Evolutionary conservation across 2,329 filamentous ascomycete species (phyloP), one percentile per base, ranked within the genome.

Genomic region (Paraphoma chrysanthemicola): DNA sequence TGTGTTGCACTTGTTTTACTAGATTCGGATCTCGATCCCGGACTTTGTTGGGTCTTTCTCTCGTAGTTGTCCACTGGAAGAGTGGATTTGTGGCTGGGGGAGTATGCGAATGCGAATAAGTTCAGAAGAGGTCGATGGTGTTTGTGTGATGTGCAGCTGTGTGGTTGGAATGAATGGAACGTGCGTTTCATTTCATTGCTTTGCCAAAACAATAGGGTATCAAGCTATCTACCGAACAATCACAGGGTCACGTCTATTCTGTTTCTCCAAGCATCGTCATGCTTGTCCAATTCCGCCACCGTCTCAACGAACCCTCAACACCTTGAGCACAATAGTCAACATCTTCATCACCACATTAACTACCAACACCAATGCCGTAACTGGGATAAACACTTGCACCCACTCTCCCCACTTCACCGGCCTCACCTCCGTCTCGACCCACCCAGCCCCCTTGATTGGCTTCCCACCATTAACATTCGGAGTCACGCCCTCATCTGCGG

Each of bases 401-500:
- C 79, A 78, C 65, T 83, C 80, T 1, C 74, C 57, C 33, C 72
- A 71, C 44, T 62, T 73, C 29, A 63, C 68, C 7, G 80, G 75
- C 47, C 73, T 62, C 12, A 83, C 80, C 38, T 81, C 78, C 0
- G 80, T 82, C 57, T 82, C 80, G 54, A 83, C 81, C 63, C 78
- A 78, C 0, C 78, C 75, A 1, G 77, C 77, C 47, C 79, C 78
- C 50, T 68, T 67, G 9, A 69, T 43, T 6, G 62, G 51, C 12
- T 62, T 47, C 3, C 58, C 60, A 1, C 67, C 69, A 14, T 69
- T 54, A 6, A 60, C 57, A 7, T 57, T 60, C 1, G 58, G 63
- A 2, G 59, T 66, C 4, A 48, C 54, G 4, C 66, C 72, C 0
- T 67, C 53, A 60, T 90, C 89, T 1, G 88, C 83, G 0, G 95